Evolutionary conservation across 169 alveolate species (phyloP).

Genomic region (Plasmodium ovale): DNA sequence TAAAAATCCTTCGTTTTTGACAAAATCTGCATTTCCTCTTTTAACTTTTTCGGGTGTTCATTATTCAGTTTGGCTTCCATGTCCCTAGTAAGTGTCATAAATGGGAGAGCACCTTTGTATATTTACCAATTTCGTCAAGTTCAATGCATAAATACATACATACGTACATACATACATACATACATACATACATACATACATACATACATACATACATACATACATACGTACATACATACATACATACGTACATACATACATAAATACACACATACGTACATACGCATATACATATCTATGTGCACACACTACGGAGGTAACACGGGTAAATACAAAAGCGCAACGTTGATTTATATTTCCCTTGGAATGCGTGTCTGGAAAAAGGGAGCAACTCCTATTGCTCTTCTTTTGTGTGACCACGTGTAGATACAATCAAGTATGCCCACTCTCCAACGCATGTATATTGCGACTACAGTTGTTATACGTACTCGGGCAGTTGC

Average conservation of each 20-base stretch:
- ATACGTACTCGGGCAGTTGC: conserved; percentile 57
- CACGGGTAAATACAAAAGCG: too few species aligned
- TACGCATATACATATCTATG: neutral
- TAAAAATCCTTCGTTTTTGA: conserved; percentile 71
- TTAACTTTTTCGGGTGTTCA: conserved; percentile 62
- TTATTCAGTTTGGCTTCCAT: conserved; percentile 50
- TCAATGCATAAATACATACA: neutral
- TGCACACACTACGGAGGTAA: neutral
- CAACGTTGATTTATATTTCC: too few species aligned
- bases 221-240: neutral
- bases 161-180: neutral
- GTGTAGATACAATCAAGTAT: too few species aligned
- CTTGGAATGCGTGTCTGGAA: too few species aligned
- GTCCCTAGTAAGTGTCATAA: conserved; percentile 17
- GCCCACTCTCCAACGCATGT: too few species aligned
- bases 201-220: too few species aligned
- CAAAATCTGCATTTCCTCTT: conserved; percentile 64
- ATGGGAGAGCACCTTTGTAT: neutral
- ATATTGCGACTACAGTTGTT: too few species aligned
- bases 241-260: neutral
- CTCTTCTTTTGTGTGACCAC: too few species aligned
- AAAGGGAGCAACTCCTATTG: too few species aligned
- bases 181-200: too few species aligned
- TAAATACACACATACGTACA: neutral
- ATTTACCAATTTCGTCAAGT: neutral